Evolutionary conservation across 768 basidiomycete species (phyloP), one percentile per base, ranked within the genome.

Genomic region (Trametes villosa): DNA sequence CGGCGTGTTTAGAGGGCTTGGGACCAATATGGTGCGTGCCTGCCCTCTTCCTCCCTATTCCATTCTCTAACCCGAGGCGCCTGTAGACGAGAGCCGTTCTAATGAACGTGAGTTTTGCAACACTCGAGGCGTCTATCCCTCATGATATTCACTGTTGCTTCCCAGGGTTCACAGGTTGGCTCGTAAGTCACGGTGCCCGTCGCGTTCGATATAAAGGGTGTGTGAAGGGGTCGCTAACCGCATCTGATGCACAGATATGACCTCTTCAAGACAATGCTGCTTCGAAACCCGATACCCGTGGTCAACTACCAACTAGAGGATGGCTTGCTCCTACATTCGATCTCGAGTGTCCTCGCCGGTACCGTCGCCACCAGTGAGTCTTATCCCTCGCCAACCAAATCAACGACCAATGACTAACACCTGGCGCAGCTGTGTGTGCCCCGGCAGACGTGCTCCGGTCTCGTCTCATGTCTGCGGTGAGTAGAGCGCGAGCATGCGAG

Each of bases 381-480:
- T 13, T 42, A 6, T 22, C 47, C 18, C 9, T 49, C 29, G 27
- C 38, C n/a, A 22, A 29, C 26, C 20, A 8, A 22, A 4, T 26
- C 11, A 20, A n/a, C 27, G 24, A 11, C 40, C 46, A 51, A 33
- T 57, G 17, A 31, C 22, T 20, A 24, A n/a, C n/a, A n/a, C n/a
- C n/a, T n/a, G n/a, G n/a, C 47, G 22, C 62, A 92, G 91, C 91
- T 50, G 83, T 92, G 13, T 91, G 88, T 60, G 88, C 91, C 22
- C 91, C 91, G 15, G 87, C 83, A 3, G 91, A 92, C 66, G 91
- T 92, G 30, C 74, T 92, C 64, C 79, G 84, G 67, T 89, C 91
- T 26, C 83, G 91, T 56, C 76, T 92, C 47, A 92, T 92, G 91
- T 83, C 87, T 48, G 84, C 86, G 40, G 91, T 91, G 52, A 49